These are phyloP conservation scores for Mycena pura DNA, from an alignment of 768 basidiomycete species.

Conservation along the genomic window DNA sequence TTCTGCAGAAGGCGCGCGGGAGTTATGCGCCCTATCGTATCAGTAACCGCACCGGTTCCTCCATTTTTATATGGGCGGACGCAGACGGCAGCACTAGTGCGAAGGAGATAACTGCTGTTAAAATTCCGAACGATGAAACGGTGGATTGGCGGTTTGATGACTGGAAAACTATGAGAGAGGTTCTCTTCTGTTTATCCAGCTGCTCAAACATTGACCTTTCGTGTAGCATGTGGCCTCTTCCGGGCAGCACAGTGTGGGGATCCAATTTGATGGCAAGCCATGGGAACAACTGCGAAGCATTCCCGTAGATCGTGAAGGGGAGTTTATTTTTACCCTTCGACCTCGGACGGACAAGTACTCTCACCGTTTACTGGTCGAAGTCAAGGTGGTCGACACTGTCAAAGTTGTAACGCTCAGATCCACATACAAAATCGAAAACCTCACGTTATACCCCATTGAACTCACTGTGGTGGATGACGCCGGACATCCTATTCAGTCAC, in stretches of 20 bases:
- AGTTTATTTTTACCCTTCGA: conserved; percentile 86
- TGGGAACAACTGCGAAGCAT: conserved; percentile 92
- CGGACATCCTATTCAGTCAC: conserved; percentile 79
- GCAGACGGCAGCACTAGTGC: conserved; percentile 57
- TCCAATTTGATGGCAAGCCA: conserved; percentile 82
- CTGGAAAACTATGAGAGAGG: conserved; percentile 93
- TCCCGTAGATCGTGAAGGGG: conserved; percentile 93
- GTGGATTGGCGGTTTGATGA: conserved; percentile 98
- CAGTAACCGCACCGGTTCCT: conserved; percentile 88
- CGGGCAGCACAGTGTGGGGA: conserved; percentile 83
- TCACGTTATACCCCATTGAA: conserved; percentile 91
- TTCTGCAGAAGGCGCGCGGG: conserved; percentile 80
- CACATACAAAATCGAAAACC: conserved; percentile 89
- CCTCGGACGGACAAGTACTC: conserved; percentile 77
- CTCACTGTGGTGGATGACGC: conserved; percentile 86
- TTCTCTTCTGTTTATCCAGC: conserved; percentile 34
- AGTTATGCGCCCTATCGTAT: conserved; percentile 94
- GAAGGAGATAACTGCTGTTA: conserved; percentile 58
- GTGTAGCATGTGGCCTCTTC: conserved; percentile 65
- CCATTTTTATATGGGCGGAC: conserved; percentile 87
- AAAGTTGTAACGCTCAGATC: conserved; percentile 95
- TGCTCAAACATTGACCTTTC: conserved; percentile 6
- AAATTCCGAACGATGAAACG: conserved; percentile 74
- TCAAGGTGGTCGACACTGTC: conserved; percentile 89
- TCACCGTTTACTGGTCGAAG: conserved; percentile 86